Evolutionary conservation across 305 asterid species (phyloP), one percentile per base, ranked within the genome.

Genomic region (Andrographis paniculata): DNA sequence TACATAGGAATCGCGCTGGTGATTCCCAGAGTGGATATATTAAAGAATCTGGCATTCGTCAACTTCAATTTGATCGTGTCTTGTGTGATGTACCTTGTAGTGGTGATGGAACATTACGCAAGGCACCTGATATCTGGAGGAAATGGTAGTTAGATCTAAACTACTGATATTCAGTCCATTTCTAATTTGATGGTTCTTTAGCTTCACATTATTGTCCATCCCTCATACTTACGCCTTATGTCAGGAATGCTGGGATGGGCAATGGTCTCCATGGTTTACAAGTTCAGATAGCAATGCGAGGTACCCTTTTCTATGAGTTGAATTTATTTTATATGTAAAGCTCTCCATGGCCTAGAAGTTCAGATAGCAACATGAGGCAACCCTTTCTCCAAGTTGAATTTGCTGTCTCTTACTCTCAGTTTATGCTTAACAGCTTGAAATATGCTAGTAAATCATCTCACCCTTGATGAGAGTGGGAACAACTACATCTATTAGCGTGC

Each of bases 101-200:
- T 59, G 97, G 97, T 48, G 97, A 88, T 68, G 97, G 97, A 30
- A 88, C 97, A 64, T 62, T 88, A 56, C 94, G 97, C 14, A 84
- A 88, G 76, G 97, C 97, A 61, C 97, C 97, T 41, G 95, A 84
- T 61, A 84, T 88, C 52, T 88, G 97, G 97, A 77, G 82, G 77
- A 91, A 83, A 57, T 91, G 98, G 98, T 89, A 76, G 51, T 45
- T 60, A 41, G 39, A 69, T 42, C 23, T 13, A 7, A 20, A 13
- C 37, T 27, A 23, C 39, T 58, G 31, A 42, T 17, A 54, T 52
- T 42, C 31, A 20, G 41, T 16, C 49, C 40, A 10, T 19, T 44
- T 20, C 21, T 15, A 30, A 27, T 60, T 39, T 27, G 22, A 28
- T 47, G 43, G 36, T 27, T 23, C 45, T 31, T 13, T 22, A 14